Evolutionary conservation across 2,329 filamentous ascomycete species (phyloP), one percentile per base, ranked within the genome.

Genomic region (Cryphonectria japonica): DNA sequence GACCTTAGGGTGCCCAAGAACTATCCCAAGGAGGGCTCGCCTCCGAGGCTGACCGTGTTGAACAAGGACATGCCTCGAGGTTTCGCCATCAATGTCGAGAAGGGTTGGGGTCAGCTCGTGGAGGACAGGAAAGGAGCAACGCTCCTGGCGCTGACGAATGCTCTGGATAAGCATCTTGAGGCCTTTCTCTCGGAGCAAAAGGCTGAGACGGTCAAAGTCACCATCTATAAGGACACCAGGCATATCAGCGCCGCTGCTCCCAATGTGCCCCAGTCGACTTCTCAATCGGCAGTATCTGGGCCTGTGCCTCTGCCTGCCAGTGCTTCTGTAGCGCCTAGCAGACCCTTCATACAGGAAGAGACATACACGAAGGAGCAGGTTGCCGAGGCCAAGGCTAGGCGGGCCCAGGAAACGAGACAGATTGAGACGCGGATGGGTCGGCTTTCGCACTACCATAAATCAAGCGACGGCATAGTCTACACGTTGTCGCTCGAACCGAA

Each of bases 61-160:
- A 73, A 73, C 52, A 69, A 73, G 65, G 72, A 79, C 74, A 90
- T 93, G 71, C 89, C 88, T 11, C 83, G 88, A 71, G 89, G 88
- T 0, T 95, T 92, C 78, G 87, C 91, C 76, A 87, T 93, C 79
- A 95, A 95, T 79, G 87, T 96, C 52, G 92, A 94, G 78, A 86
- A 84, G 74, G 93, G 92, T 11, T 96, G 93, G 83, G 88, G 91
- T 72, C 84, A 81, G 54, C 84, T 95, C 66, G 88, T 88, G 0
- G 80, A 85, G 57, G 86, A 87, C 60, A 84, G 86, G 59, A 82
- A 82, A 5, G 85, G 82, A 7, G 81, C 83, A 13, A 93, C 91
- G 0, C 81, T 96, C 0, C 82, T 95, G 64, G 84, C 85, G 22
- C 84, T 92, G 74, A 86, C 92, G 74, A 92, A 93, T 76, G 86